Percentiles rank a stretch among this genome's conserved stretches.
Evolutionary conservation across 2,329 filamentous ascomycete species (phyloP).

Genomic region (Pyrenochaeta sp.): DNA sequence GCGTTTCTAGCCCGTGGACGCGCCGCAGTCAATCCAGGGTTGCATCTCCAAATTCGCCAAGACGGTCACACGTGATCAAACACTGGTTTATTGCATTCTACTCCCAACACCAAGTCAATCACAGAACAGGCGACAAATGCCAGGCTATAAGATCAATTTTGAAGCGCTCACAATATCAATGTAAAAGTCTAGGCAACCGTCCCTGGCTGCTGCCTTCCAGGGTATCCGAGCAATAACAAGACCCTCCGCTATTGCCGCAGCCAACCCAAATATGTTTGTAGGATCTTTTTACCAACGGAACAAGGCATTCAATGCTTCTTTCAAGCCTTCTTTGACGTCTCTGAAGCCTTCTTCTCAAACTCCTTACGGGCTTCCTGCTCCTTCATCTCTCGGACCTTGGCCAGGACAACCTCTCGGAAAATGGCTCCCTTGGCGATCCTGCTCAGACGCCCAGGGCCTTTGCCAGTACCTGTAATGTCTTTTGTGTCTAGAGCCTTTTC

Average conservation of each 20-base stretch:
- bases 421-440: slow-evolving; percentile 74
- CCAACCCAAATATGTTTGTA: slow-evolving; percentile 27
- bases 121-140: neutral
- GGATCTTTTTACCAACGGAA: slow-evolving; percentile 9
- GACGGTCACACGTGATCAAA: slow-evolving; percentile 12
- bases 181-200: slow-evolving; percentile 16
- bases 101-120: neutral
- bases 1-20: slow-evolving; percentile 29
- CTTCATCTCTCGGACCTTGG: slow-evolving; percentile 93
- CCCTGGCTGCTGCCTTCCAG: slow-evolving; percentile 34
- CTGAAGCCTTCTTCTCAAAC: slow-evolving; percentile 66
- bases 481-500: slow-evolving; percentile 41
- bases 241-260: slow-evolving; percentile 31
- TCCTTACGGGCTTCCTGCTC: slow-evolving; percentile 80
- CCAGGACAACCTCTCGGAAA: slow-evolving; percentile 92
- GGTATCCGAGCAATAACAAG: slow-evolving; percentile 38
- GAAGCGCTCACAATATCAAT: slow-evolving; percentile 14
- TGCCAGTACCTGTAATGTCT: slow-evolving; percentile 39
- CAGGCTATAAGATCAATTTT: neutral
- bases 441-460: slow-evolving; percentile 61
- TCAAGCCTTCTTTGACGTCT: slow-evolving; percentile 36
- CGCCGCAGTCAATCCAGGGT: slow-evolving; percentile 27
- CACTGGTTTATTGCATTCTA: slow-evolving; percentile 4
- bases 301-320: slow-evolving; percentile 1
- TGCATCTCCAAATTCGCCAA: slow-evolving; percentile 15